phyloP scores from a whole-genome alignment of 495 filamentous ascomycete genomes.

The Podospora sp. region DNA sequence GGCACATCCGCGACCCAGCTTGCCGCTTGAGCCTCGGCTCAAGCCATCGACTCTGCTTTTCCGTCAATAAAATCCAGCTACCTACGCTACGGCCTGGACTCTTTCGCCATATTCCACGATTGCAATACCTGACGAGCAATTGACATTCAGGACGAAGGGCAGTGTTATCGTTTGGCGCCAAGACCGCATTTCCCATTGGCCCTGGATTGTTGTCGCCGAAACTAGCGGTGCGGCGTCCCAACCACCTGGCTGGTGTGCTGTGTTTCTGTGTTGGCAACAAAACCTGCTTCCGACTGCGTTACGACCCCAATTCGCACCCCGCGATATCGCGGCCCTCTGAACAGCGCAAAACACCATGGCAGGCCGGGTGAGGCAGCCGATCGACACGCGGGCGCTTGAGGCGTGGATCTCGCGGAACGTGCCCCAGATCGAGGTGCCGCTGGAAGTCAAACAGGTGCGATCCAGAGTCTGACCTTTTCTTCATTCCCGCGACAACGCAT shows the following conservation, averaged over 20 bases:
- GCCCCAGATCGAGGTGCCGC: slow-evolving; percentile 74
- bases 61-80: not conserved
- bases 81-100: not conserved
- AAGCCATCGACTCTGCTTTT: not conserved
- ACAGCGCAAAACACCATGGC: slow-evolving; percentile 63
- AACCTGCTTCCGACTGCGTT: slow-evolving; percentile 4
- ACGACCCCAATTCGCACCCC: not conserved
- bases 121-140: not conserved
- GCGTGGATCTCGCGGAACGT: slow-evolving; percentile 73
- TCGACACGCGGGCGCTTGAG: slow-evolving; percentile 77
- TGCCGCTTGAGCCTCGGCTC: slow-evolving; percentile 16
- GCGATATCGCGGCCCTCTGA: slow-evolving; percentile 12
- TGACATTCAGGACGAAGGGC: not conserved
- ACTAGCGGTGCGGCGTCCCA: slow-evolving; percentile 12
- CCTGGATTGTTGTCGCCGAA: slow-evolving; percentile 3
- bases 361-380: slow-evolving; percentile 82
- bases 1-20: slow-evolving; percentile 2
- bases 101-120: not conserved
- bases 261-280: slow-evolving; percentile 18
- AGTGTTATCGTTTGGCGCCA: slow-evolving; percentile 21
- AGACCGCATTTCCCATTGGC: slow-evolving; percentile 20
- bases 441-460: slow-evolving; percentile 85
- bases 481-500: not conserved
- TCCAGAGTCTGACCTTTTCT: not conserved
- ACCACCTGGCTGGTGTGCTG: not conserved